Evolutionary conservation across 2,329 filamentous ascomycete genomes (phyloP), one percentile per base, ranked within the genome.

Genomic region (Trichoderma sp.): DNA sequence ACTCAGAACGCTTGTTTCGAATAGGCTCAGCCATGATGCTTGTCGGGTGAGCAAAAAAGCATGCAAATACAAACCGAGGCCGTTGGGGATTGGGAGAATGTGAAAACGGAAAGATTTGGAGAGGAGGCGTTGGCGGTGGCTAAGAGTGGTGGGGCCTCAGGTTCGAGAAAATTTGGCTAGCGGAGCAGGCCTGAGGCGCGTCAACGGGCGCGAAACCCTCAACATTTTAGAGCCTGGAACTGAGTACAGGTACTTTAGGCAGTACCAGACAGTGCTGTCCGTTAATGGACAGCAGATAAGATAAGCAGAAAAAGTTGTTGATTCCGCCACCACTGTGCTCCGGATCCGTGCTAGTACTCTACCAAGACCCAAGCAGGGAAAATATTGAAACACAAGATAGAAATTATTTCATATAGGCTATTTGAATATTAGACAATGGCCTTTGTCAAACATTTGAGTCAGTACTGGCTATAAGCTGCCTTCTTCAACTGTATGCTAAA

Each of bases 1-100:
- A 79, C 76, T 89, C 86, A 70, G 84, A 81, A 75, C 87, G 85
- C 81, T 88, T 88, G 80, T 87, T 87, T 81, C 86, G 86, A 78
- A 89, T 89, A 72, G 87, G 86, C 79, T 89, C 86, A 76, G 86
- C 86, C 86, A 89, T 88, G 75, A 75, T 81, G 79, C 78, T 75
- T 76, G 76, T 74, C 75, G 72, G 66, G 73, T 54, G 52, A 61
- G 69, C 74, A 72, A 70, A 72, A 68, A 69, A 73, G 66, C 66
- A 72, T 74, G 70, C 71, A 74, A 69, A 70, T 70, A 72, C 72
- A 74, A 73, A 67, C 69, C 68, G 70, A 69, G 67, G 69, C 64
- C 70, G 71, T 52, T 71, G 65, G 65, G 73, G 69, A 71, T 59
- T 51, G 64, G 63, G 73, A 74, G 75, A 68, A 74, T 72, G 73